Percentiles rank a stretch among this genome's conserved stretches.
Evolutionary conservation across 345 rosid species (phyloP).

Genomic region (Ricinus communis): DNA sequence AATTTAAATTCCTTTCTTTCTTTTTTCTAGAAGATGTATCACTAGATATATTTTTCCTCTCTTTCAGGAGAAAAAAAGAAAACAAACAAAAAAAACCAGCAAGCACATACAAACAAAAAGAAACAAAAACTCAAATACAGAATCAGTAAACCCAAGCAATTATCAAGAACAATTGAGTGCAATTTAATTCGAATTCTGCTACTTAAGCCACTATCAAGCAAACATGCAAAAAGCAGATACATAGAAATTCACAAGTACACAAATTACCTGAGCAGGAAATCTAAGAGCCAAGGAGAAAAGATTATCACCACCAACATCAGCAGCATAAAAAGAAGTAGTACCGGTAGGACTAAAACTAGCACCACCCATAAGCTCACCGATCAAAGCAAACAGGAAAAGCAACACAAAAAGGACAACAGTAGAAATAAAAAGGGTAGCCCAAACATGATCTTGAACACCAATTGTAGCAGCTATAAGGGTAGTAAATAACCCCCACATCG

Average conservation of each 20-base stretch:
- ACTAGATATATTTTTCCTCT: not conserved
- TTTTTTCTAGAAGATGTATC: not conserved
- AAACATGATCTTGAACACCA: slow-evolving; percentile 44
- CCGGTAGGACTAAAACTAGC: slow-evolving; percentile 91
- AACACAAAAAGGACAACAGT: slow-evolving; percentile 58
- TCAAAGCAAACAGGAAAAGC: slow-evolving; percentile 51
- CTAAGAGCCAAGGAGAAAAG: slow-evolving; percentile 83
- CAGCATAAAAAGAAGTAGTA: slow-evolving; percentile 76
- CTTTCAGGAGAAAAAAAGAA: not conserved
- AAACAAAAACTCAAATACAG: not conserved
- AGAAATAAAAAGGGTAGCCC: slow-evolving; percentile 52
- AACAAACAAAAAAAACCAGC: not conserved
- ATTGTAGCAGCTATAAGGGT: slow-evolving; percentile 44
- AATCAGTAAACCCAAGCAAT: not conserved
- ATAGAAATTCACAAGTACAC: no score
- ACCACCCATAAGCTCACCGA: slow-evolving; percentile 66
- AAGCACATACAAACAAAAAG: not conserved
- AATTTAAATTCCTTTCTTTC: no score
- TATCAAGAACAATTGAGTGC: not conserved
- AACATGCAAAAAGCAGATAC: not conserved
- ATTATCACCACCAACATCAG: slow-evolving; percentile 65
- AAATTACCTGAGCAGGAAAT: slow-evolving; percentile 27
- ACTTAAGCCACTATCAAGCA: not conserved
- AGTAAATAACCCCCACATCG: slow-evolving; percentile 62
- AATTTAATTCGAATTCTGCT: not conserved